Evolutionary conservation across 805 yeast species (phyloP).

Genomic region (Yamadazyma akitaensis): DNA sequence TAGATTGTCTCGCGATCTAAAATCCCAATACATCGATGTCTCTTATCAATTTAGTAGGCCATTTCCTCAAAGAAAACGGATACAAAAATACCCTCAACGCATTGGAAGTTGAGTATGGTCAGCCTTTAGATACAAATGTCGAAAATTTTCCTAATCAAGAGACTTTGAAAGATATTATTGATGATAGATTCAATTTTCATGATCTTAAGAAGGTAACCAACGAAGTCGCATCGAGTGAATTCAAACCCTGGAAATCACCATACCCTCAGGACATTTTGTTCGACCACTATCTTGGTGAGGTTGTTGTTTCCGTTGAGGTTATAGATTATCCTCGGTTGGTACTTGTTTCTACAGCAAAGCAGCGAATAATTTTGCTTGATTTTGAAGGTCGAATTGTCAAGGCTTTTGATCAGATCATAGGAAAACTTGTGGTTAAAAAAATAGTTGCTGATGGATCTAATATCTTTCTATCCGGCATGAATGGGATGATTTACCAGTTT

Average conservation of each 20-base stretch:
- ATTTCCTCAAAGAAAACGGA: slow-evolving; percentile 52
- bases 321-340: slow-evolving; percentile 4
- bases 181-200: slow-evolving; percentile 33
- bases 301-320: slow-evolving; percentile 22
- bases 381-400: slow-evolving; percentile 16
- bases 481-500: slow-evolving; percentile 36
- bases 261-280: slow-evolving; percentile 20
- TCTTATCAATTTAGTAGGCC: slow-evolving; percentile 47
- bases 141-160: slow-evolving; percentile 24
- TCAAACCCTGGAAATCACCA: slow-evolving; percentile 31
- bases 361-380: slow-evolving; percentile 18
- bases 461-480: slow-evolving; percentile 49
- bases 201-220: slow-evolving; percentile 13
- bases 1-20: not conserved
- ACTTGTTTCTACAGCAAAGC: slow-evolving; percentile 12
- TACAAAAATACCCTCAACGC: slow-evolving; percentile 43
- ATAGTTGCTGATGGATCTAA: slow-evolving; percentile 26
- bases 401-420: slow-evolving; percentile 16
- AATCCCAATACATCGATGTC: slow-evolving; percentile 2
- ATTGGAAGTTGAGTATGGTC: slow-evolving; percentile 47
- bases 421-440: slow-evolving; percentile 32
- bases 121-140: slow-evolving; percentile 20
- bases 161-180: slow-evolving; percentile 35
- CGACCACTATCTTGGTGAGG: slow-evolving; percentile 17
- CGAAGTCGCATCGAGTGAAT: slow-evolving; percentile 7